Evolutionary conservation across 2,329 filamentous ascomycete species (phyloP), one percentile per base, ranked within the genome.

Genomic region (Verticillium zaregamsianum): DNA sequence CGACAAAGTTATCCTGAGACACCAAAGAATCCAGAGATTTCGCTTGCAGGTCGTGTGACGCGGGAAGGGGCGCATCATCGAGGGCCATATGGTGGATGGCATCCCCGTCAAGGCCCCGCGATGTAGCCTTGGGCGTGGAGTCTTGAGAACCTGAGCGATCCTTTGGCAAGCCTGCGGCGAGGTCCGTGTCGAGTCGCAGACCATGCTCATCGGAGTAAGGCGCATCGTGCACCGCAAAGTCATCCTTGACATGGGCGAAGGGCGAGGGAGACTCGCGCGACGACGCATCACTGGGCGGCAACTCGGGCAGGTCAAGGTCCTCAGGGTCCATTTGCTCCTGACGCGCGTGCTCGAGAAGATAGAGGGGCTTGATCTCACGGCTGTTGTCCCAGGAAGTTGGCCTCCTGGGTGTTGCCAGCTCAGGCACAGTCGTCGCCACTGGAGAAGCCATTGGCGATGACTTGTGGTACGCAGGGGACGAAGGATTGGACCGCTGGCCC

Each of bases 341-440:
- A 9, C 80, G 77, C 3, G 78, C 79, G 65, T 78, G 87, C 73
- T 96, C 91, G 7, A 96, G 86, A 25, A 97, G 86, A 74, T 91
- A 94, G 9, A 97, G 78, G 0, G 93, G 93, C 67, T 90, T 88
- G 69, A 93, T 89, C 70, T 95, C 92, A 60, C 84, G 84, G 20
- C 82, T 82, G 65, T 76, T 85, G 55, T 87, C 86, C 86, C 86
- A 88, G 0, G 85, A 88, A 14, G 78, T 86, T 14, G 85, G 85
- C 58, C 75, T 73, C 66, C 76, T 80, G 15, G 68, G 67, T 15
- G 73, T 69, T 20, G 71, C 63, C 15, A 69, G 65, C 14, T 81
- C 77, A 5, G 70, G 63, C 57, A 71, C 70, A 0, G 70, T 65
- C n/a, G 70, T 66, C 9, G 72, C 66, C 12, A 72, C 69, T 49